Conservation (phyloP, 75 land plant species). For the Picea glauca region DNA sequence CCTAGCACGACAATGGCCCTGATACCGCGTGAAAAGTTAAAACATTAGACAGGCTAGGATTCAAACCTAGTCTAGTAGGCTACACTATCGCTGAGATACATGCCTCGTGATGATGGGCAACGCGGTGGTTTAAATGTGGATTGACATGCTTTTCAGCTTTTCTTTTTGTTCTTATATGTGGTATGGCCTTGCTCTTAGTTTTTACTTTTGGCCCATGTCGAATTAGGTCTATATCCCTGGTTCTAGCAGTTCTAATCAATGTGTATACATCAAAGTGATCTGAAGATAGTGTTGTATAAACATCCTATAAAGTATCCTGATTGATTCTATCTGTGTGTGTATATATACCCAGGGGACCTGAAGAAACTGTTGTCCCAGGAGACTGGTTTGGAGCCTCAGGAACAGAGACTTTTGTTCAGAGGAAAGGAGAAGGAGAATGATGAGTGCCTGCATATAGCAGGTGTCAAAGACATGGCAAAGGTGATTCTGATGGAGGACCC, state of each 20-base stretch:
- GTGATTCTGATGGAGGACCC: constrained; percentile 73
- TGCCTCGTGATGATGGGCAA: too few relatives aligned
- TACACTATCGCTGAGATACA: too few relatives aligned
- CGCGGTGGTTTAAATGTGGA: too few relatives aligned
- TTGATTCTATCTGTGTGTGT: background rate
- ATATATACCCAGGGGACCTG: constrained; percentile 57
- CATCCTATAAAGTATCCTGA: background rate
- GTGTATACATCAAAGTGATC: background rate
- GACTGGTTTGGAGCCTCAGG: constrained; percentile 70
- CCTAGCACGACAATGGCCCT: too few relatives aligned
- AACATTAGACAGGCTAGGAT: too few relatives aligned
- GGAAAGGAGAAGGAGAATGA: constrained; percentile 84
- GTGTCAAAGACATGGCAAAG: constrained; percentile 68
- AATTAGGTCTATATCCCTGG: background rate
- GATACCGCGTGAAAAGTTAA: too few relatives aligned
- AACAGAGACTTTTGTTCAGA: constrained; percentile 72
- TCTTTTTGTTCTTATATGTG: background rate
- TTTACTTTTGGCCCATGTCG: too few relatives aligned
- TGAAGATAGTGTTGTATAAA: background rate
- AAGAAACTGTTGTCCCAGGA: constrained; percentile 50
- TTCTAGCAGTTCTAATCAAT: background rate
- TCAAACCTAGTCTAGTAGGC: too few relatives aligned
- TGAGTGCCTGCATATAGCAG: constrained; percentile 59
- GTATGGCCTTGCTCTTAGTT: background rate
- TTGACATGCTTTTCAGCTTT: background rate